Evolutionary conservation across 345 rosid genomes (phyloP).

Genomic region (Eutrema japonicum): DNA sequence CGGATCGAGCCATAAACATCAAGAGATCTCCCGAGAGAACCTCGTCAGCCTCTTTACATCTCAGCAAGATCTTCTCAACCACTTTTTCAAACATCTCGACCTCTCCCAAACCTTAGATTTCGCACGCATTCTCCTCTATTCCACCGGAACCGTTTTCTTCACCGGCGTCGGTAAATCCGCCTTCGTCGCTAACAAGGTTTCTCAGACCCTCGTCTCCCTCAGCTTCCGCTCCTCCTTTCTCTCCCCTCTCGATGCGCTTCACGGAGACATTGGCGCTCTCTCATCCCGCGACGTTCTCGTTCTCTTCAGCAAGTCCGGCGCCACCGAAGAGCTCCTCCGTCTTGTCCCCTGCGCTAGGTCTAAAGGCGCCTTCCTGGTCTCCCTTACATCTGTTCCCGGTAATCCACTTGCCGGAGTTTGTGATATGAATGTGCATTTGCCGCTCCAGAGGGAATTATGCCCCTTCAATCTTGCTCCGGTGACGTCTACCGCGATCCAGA

Average conservation of each 20-base stretch:
- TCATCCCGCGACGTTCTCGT: constrained; percentile 62
- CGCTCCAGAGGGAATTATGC: constrained; percentile 84
- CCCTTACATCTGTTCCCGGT: constrained; percentile 78
- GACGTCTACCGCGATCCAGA: constrained; percentile 96
- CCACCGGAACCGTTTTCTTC: constrained; percentile 76
- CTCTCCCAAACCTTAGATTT: constrained; percentile 72
- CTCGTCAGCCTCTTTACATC: constrained; percentile 82
- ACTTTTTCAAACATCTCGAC: constrained; percentile 85
- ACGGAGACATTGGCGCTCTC: constrained; percentile 88
- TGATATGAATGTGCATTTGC: constrained; percentile 87
- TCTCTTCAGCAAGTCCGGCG: constrained; percentile 86
- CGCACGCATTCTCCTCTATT: constrained; percentile 67
- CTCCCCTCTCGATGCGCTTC: constrained; percentile 90
- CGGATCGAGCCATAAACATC: constrained; percentile 25
- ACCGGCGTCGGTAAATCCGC: constrained; percentile 96
- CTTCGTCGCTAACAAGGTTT: constrained; percentile 90
- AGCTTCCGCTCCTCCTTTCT: constrained; percentile 77
- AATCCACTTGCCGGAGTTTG: constrained; percentile 66
- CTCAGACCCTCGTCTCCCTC: constrained; percentile 86
- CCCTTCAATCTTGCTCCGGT: constrained; percentile 97
- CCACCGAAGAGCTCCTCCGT: constrained; percentile 85
- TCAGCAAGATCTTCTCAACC: constrained; percentile 87
- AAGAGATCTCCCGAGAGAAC: constrained; percentile 53
- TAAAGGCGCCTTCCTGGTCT: constrained; percentile 68
- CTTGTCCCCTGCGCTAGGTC: constrained; percentile 91